Evolutionary conservation across 495 filamentous ascomycete species (phyloP), one percentile per base, ranked within the genome.

Genomic region (Penicillium tannophilum): DNA sequence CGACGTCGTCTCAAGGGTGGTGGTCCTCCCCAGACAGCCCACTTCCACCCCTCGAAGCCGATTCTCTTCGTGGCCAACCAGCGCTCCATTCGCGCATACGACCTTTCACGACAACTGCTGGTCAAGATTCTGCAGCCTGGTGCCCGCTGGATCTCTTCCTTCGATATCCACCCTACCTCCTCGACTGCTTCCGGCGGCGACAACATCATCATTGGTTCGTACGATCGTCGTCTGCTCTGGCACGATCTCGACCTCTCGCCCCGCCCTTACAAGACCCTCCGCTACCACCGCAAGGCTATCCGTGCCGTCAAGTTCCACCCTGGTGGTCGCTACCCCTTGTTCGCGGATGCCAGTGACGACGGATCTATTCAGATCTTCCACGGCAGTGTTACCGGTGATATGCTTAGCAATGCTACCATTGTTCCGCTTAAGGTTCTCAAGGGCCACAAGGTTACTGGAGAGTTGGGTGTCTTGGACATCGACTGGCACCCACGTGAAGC

Each of bases 41-140:
- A 90, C 56, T 98, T 98, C 85, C 94, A 98, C 70, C 95, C 94
- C 6, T 89, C 87, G 48, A 87, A 92, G 53, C 92, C 95, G 5
- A 86, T 95, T 51, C 90, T 98, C 73, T 97, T 98, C 63, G 91
- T 98, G 41, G 94, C 94, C 19, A 98, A 95, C 26, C 92, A 95
- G 71, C 89, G 91, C 51, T 88, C 88, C 33, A 89, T 98, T 64
- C 89, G 94, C 47, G 89, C 86, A 63, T 98, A 98, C 76, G 93
- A 98, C 70, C 83, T 98, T 30, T 86, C 90, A 44, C 88, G 85
- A 66, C 92, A 97, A 70, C 86, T 93, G 56, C 85, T 97, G 23
- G 79, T 96, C 72, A 94, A 96, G 78, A 90, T 90, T 60, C 80
- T 98, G 49, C 90, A 93, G 66, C 94, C 94, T 8, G 94, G 94